Conservation (phyloP, 768 basidiomycete genomes). For the Kwoniella dendrophila region DNA sequence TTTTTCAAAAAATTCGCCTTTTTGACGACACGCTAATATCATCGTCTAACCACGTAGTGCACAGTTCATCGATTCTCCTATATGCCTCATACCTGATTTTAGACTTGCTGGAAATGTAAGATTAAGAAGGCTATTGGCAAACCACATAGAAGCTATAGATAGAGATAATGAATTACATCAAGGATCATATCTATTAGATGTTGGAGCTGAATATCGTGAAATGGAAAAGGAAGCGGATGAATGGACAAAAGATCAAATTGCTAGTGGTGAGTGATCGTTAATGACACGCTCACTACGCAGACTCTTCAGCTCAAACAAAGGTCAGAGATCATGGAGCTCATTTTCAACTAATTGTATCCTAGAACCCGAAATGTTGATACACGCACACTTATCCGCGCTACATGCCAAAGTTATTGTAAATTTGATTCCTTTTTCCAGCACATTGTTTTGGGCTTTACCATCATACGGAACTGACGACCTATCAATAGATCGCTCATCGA, state of each 20-base stretch:
- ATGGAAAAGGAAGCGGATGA: slow-evolving; percentile 17
- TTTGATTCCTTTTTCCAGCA: no score
- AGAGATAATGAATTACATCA: slow-evolving; percentile 12
- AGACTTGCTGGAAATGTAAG: slow-evolving; percentile 7
- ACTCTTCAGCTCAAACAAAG: background rate
- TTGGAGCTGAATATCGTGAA: slow-evolving; percentile 1
- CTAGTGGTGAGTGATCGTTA: slow-evolving; percentile 6
- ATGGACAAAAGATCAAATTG: slow-evolving; percentile 8
- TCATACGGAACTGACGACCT: no score
- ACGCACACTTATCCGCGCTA: slow-evolving; percentile 6
- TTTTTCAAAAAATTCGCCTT: background rate
- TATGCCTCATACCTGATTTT: background rate
- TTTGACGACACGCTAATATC: background rate
- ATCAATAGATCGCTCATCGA: slow-evolving; percentile 16
- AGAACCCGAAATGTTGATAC: slow-evolving; percentile 12
- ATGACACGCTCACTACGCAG: no score
- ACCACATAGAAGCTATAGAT: slow-evolving; percentile 15
- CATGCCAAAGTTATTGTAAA: slow-evolving; percentile 21
- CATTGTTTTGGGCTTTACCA: no score
- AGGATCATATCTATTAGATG: background rate
- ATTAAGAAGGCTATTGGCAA: slow-evolving; percentile 3
- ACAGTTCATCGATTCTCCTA: slow-evolving; percentile 1
- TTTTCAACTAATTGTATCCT: background rate
- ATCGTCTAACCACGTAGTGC: background rate
- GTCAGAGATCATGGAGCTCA: background rate